phyloP scores from a whole-genome alignment of 1,284 basidiomycete genomes.

The Rhodotorula sp. region DNA sequence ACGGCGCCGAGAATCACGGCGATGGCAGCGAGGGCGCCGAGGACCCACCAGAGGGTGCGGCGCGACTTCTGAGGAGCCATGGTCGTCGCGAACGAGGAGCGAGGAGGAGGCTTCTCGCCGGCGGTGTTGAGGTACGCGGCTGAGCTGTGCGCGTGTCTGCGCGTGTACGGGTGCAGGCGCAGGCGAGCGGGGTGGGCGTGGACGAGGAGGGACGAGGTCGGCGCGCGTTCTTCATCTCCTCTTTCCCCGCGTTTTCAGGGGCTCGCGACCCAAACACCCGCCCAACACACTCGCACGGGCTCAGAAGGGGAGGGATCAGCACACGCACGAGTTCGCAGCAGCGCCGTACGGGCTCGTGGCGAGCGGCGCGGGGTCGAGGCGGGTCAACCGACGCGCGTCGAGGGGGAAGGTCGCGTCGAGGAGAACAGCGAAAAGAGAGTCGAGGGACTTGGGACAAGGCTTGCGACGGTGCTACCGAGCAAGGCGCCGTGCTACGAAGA shows the following conservation, averaged over 20 bases:
- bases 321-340: not conserved
- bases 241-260: not conserved
- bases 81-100: constrained; percentile 13
- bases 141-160: not conserved
- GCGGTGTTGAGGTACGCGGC: not conserved
- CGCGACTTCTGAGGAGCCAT: not conserved
- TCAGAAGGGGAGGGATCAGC: too few species aligned
- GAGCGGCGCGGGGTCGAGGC: not conserved
- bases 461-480: too few species aligned
- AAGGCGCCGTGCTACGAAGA: too few species aligned
- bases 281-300: not conserved
- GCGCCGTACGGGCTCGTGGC: not conserved
- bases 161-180: too few species aligned
- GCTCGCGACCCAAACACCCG: too few species aligned
- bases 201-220: not conserved
- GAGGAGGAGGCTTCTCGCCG: constrained; percentile 6
- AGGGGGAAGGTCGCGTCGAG: not conserved
- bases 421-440: too few species aligned
- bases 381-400: not conserved
- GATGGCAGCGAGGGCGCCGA: constrained; percentile 11
- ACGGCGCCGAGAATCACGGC: constrained; percentile 37
- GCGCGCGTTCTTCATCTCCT: not conserved
- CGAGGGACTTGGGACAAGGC: too few species aligned
- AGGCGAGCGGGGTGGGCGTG: not conserved
- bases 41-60: constrained; percentile 17